These are phyloP conservation scores for Yarrowia alimentaria DNA, from an alignment of 805 yeast species.

Conservation along the genomic window DNA sequence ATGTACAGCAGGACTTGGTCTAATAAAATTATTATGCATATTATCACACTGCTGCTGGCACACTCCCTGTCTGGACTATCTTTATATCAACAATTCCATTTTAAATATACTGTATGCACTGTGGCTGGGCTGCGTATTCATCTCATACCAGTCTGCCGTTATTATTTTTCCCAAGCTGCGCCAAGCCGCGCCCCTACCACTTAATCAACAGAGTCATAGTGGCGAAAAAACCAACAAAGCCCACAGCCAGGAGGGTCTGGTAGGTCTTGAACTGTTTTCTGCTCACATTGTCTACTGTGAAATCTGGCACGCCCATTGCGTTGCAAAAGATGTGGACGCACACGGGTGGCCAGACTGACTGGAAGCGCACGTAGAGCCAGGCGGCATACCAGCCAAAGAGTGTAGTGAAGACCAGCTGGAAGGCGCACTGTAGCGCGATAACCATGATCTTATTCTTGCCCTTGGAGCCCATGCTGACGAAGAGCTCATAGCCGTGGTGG, in stretches of 20 bases:
- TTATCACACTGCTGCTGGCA: no score
- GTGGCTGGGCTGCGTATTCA: no score
- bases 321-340: conserved; percentile 68
- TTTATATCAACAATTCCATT: no score
- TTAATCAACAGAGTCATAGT: conserved; percentile 7
- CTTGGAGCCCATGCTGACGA: conserved; percentile 32
- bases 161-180: no score
- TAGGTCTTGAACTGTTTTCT: conserved; percentile 32
- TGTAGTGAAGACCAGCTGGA: conserved; percentile 65
- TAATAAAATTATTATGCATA: no score
- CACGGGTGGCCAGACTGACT: conserved; percentile 56
- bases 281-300: conserved; percentile 30
- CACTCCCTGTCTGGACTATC: no score
- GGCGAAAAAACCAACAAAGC: conserved; percentile 44
- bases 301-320: conserved; percentile 61
- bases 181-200: no score
- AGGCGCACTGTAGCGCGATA: conserved; percentile 43
- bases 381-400: conserved; percentile 70
- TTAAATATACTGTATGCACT: no score
- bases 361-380: conserved; percentile 51
- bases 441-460: conserved; percentile 36
- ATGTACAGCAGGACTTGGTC: no score
- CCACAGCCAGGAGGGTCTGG: conserved; percentile 43
- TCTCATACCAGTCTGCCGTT: no score
- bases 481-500: conserved; percentile 64